Conservation (phyloP, 345 rosid species). For the Bruguiera sexangula region DNA sequence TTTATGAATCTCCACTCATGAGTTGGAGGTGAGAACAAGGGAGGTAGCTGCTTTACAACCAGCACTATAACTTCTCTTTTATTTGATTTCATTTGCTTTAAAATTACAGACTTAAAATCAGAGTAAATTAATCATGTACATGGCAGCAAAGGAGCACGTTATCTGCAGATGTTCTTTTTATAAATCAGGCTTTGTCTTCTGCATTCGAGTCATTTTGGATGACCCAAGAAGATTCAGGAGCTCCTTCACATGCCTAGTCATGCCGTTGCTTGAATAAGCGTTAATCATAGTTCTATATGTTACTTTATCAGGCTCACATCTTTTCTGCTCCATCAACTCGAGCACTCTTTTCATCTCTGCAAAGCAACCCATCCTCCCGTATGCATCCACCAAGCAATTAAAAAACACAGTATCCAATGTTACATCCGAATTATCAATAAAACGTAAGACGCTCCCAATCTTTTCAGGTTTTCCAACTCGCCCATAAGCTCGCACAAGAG, state of each 20-base stretch:
- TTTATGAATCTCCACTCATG: too few species aligned
- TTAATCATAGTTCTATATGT: slow-evolving; percentile 83
- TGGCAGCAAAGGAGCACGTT: neutral
- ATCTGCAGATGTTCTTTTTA: slow-evolving; percentile 23
- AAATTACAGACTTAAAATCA: too few species aligned
- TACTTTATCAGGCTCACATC: slow-evolving; percentile 67
- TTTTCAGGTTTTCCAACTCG: slow-evolving; percentile 65
- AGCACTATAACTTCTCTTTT: too few species aligned
- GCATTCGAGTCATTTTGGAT: slow-evolving; percentile 29
- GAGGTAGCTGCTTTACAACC: too few species aligned
- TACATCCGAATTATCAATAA: slow-evolving; percentile 74
- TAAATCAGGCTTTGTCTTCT: slow-evolving; percentile 52
- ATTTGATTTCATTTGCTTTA: too few species aligned
- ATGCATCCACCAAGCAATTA: slow-evolving; percentile 87
- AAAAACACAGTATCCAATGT: slow-evolving; percentile 71
- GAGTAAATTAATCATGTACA: too few species aligned
- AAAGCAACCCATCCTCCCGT: slow-evolving; percentile 78
- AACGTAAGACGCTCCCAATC: slow-evolving; percentile 62
- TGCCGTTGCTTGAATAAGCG: slow-evolving; percentile 59
- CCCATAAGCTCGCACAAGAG: slow-evolving; percentile 82
- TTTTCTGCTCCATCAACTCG: slow-evolving; percentile 63
- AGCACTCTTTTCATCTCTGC: slow-evolving; percentile 88
- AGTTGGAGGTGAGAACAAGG: too few species aligned
- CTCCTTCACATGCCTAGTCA: slow-evolving; percentile 69
- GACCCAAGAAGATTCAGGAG: slow-evolving; percentile 39